Base-by-base conservation (phyloP, 208 protist genomes). In the Crithidia expoeki region DNA sequence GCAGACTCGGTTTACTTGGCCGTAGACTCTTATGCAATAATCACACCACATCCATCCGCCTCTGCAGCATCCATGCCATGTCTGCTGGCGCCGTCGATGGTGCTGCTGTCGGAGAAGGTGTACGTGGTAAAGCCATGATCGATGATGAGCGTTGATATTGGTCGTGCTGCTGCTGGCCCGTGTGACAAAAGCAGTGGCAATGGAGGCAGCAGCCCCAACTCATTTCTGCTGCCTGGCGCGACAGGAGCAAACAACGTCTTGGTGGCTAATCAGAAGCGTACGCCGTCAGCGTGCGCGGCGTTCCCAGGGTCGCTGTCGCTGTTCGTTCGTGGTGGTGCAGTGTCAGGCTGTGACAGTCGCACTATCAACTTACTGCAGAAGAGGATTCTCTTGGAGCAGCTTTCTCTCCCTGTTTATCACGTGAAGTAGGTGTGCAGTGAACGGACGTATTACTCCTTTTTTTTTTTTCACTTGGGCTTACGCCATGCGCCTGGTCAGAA, bases 231-330 rank as follows among this genome's bases (percentile, higher is more conserved):
- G 14, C 60, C 42, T 7, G 44, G 25, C 21, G 16, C 69, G 10
- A 27, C 27, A 1, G 50, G 53, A 5, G 17, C 50, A 10, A 42
- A 56, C 3, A 25, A 64, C 19, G 25, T 2, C 1, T 25, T 59
- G 0, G 40, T 42, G 19, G 60, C 46, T 10, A 23, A 63, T 16
- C 34, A 21, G 21, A 42, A 47, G 69, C 69, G 69, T 38, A 68
- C 38, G 4, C 44, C 53, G 36, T 44, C 61, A n/a, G 57, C 69
- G 28, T 76, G 71, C 32, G 71, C 66, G 47, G 71, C 69, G 58
- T 42, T 63, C 19, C 71, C 71, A 27, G 71, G 71, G 12, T 63
- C 71, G 11, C 71, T 71, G 71, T 76, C 71, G 28, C 63, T 76
- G 4, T 76, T 76, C 28, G 23, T 76, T 32, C 62, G 64, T 2